phyloP scores from a whole-genome alignment of 2,329 filamentous ascomycete genomes.

The Botrytis deweyae region DNA sequence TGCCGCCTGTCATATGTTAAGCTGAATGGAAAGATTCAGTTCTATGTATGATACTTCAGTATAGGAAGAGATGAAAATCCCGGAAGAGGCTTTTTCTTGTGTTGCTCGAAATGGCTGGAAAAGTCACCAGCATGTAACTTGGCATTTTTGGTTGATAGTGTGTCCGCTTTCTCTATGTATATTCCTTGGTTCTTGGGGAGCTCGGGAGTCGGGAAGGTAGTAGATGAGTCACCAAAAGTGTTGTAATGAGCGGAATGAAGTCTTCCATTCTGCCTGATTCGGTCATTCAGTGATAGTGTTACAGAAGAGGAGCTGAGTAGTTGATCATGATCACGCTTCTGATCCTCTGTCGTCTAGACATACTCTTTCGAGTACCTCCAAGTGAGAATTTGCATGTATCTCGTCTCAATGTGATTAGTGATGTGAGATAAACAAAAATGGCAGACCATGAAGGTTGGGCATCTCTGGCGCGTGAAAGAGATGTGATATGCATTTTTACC shows the following conservation, averaged over 20 bases:
- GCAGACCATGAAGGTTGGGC: background rate
- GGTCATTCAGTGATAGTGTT: background rate
- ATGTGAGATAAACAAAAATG: background rate
- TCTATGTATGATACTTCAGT: background rate
- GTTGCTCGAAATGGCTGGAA: background rate
- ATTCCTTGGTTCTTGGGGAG: background rate
- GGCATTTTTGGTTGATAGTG: background rate
- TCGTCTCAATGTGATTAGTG: background rate
- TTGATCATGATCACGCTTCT: background rate
- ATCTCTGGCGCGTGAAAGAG: background rate
- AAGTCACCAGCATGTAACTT: background rate
- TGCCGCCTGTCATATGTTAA: background rate
- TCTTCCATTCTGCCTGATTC: slow-evolving; percentile 9
- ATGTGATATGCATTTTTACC: background rate
- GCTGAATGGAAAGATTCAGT: background rate
- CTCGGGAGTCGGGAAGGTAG: background rate
- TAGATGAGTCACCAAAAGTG: background rate
- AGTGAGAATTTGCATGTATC: too few species aligned
- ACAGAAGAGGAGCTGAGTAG: background rate
- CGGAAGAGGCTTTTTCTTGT: background rate
- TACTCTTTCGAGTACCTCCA: background rate
- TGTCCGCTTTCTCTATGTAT: background rate
- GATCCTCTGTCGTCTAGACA: background rate
- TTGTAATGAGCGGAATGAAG: background rate
- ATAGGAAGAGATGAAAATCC: background rate